Conservation (phyloP, 2,329 filamentous ascomycete genomes). For the Furcasterigmium sp. region DNA sequence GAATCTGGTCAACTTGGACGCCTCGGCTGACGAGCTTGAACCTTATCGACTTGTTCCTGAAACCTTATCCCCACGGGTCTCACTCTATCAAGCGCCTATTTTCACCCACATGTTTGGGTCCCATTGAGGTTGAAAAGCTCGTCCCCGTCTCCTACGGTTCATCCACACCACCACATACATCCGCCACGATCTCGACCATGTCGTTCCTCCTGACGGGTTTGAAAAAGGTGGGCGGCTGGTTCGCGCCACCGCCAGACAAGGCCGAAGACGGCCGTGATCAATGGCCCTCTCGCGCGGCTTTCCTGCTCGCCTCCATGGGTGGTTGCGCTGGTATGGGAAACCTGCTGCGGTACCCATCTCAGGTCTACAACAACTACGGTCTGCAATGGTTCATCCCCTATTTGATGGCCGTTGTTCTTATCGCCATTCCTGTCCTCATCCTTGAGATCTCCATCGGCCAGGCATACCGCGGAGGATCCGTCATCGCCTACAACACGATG, state of each 20-base stretch:
- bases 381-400: slow-evolving; percentile 58
- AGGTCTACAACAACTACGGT: slow-evolving; percentile 55
- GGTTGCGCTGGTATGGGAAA: slow-evolving; percentile 55
- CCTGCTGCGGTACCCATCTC: slow-evolving; percentile 50
- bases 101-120: too few species aligned
- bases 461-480: slow-evolving; percentile 49
- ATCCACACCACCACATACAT: too few species aligned
- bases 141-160: too few species aligned
- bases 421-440: slow-evolving; percentile 50
- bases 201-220: slow-evolving; percentile 7
- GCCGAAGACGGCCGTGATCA: slow-evolving; percentile 41
- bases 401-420: slow-evolving; percentile 46
- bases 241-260: slow-evolving; percentile 29
- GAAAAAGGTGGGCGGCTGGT: slow-evolving; percentile 22
- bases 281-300: slow-evolving; percentile 50
- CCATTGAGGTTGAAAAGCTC: too few species aligned
- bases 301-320: slow-evolving; percentile 53
- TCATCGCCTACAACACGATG: slow-evolving; percentile 50
- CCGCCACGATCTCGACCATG: background rate
- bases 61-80: too few species aligned
- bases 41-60: too few species aligned
- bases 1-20: too few species aligned
- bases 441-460: slow-evolving; percentile 67
- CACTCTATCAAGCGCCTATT: too few species aligned
- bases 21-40: too few species aligned